These are phyloP conservation scores for Lecanicillium sp. DNA, from an alignment of 2,329 filamentous ascomycete genomes.

Conservation along the genomic window DNA sequence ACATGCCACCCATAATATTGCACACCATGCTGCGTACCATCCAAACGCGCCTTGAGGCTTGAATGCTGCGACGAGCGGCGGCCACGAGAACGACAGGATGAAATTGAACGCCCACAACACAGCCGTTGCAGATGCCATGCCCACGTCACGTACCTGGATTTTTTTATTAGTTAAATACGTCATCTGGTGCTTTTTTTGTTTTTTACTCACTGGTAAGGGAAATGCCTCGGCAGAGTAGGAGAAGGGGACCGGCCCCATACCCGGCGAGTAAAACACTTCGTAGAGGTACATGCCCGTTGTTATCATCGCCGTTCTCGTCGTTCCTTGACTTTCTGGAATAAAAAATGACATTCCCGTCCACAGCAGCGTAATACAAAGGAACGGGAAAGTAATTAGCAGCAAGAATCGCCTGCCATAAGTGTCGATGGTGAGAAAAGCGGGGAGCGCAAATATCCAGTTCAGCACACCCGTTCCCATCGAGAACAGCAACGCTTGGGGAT, in stretches of 20 bases:
- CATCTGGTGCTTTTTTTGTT: slow-evolving; percentile 20
- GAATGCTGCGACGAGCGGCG: background rate
- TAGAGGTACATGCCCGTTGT: background rate
- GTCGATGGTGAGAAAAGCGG: slow-evolving; percentile 18
- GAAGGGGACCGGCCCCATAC: slow-evolving; percentile 28
- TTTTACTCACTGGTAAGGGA: slow-evolving; percentile 17
- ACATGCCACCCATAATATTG: background rate
- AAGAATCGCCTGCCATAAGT: slow-evolving; percentile 17
- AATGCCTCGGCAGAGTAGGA: slow-evolving; percentile 31
- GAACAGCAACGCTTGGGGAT: slow-evolving; percentile 20
- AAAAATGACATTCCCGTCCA: slow-evolving; percentile 23
- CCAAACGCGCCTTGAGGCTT: background rate
- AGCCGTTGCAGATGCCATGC: background rate
- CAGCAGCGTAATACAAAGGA: slow-evolving; percentile 24
- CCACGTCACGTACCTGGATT: slow-evolving; percentile 10
- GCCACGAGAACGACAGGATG: background rate
- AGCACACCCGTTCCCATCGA: slow-evolving; percentile 26
- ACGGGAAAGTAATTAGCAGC: slow-evolving; percentile 22
- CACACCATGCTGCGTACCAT: background rate
- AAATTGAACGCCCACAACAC: background rate
- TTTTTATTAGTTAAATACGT: slow-evolving; percentile 11
- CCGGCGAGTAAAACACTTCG: slow-evolving; percentile 23
- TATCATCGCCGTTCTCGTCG: slow-evolving; percentile 12
- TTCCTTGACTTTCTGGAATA: background rate
- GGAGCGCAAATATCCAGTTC: slow-evolving; percentile 24